Evolutionary conservation across 495 filamentous ascomycete species (phyloP).

Genomic region (Usnea hakonensis): DNA sequence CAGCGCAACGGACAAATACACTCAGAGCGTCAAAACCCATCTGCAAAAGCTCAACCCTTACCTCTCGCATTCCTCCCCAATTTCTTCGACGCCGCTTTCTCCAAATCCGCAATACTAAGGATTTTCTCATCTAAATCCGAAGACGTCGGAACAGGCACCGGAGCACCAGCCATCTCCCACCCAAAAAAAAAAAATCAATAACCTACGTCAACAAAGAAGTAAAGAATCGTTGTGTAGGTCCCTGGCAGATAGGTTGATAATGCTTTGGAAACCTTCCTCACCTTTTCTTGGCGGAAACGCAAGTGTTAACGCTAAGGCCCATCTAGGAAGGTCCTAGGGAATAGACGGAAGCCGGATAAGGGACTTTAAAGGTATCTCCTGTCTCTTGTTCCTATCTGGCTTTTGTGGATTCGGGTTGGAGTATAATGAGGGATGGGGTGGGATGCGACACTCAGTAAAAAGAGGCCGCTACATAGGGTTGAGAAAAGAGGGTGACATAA

Average conservation of each 20-base stretch:
- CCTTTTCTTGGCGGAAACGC: neutral
- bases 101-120: constrained; percentile 29
- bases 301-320: neutral
- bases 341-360: neutral
- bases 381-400: no score
- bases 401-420: no score
- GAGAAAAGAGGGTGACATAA: no score
- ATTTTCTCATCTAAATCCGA: constrained; percentile 2
- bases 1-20: neutral
- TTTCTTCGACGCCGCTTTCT: constrained; percentile 25
- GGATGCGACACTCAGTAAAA: no score
- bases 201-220: no score
- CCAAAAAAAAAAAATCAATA: no score
- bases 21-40: neutral
- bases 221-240: no score
- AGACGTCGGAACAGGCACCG: neutral
- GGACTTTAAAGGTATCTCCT: no score
- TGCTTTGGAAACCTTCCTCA: no score
- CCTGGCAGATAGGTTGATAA: no score
- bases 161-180: constrained; percentile 7
- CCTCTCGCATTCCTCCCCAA: constrained; percentile 25
- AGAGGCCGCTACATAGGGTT: no score
- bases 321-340: neutral
- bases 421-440: no score
- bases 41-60: neutral